Base-by-base conservation (phyloP, 1,139 yeast species). In the Yamadazyma dendronema region DNA sequence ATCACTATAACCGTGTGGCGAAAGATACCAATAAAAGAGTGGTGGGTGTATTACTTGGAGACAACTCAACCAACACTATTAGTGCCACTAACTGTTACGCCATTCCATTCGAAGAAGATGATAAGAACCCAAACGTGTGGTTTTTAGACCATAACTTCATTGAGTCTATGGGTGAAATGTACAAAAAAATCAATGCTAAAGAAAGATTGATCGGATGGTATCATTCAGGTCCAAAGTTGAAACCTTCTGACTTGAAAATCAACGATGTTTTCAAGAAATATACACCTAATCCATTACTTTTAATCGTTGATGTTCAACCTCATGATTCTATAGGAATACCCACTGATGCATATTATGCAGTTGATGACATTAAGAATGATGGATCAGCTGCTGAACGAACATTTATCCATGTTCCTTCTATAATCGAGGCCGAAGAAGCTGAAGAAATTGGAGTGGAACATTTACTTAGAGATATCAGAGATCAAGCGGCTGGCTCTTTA, bases 371-470 rank as follows among this genome's bases (percentile, higher is more conserved):
- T 46, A 90, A 89, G 58, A 94, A 89, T 54, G 97, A 90, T 61
- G 98, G 98, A n/a, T 79, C 96, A 2, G 81, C 92, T 3, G 87
- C 96, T 3, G 96, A 89, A 56, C 83, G 83, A 63, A 90, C 97
- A 1, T 92, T 92, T 67, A 80, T 88, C 28, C 98, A 94, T 62
- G 83, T 90, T 28, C 96, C 97, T 11, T 86, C 96, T 11, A 73
- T 80, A 23, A 89, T 94, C 47, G 95, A 88, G 57, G 99, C 99
- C 3, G 98, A 94, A 59, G 98, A 94, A 60, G 98, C 98, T 3
- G 98, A 94, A 64, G 99, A 94, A 63, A 94, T 94, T 51, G 98
- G 98, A 45, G 99, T 94, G 8, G 99, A 94, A 59, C 99, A 94
- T 57, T 67, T 94, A 44, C 68, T 94, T 47, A 81, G 97, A 54